Base-by-base conservation (phyloP, 75 land plant species). In the Ceratopteris richardii region DNA sequence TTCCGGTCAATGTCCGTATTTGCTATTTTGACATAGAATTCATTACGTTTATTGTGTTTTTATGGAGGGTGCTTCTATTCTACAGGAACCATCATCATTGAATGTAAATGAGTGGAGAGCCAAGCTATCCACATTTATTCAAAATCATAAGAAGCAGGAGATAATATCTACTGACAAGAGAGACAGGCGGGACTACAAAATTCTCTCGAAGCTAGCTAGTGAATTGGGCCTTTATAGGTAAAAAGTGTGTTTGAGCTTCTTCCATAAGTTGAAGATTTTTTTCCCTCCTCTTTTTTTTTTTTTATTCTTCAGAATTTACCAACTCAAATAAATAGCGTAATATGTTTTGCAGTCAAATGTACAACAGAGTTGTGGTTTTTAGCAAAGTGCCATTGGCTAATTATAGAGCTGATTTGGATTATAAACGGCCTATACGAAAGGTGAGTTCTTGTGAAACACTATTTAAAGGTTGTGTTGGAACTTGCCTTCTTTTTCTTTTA, bases 331-430 rank as follows among this genome's bases (percentile, higher is more conserved):
- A n/a, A 1, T 9, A 59, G 66, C 66, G 31, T 1, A 64, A 30
- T 29, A 29, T 33, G 3, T 33, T 9, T 20, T 27, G 47, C 64
- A 87, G 92, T 71, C 82, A 88, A 64, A 33, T 80, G 36, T 94
- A 88, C 79, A 84, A 85, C 0, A 94, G 89, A 64, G 90, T 81
- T 46, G 76, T 94, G 37, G 98, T 83, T 64, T 84, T 78, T n/a
- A 94, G 98, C 72, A 94, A 89, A 76, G 73, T 72, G 52, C 98
- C 98, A 31, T 72, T 94, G 65, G 89, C 98, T 2, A 85, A 86
- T 72, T 94, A 94, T 56, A 72, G 98, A 58, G 92, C 96, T 22
- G 98, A 94, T 72, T 73, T 94, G 61, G 98, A 94, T 77, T 87
- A 83, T 29, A 86, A 81, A 58, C 72, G 98, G 17, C 98, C 98